Conservation (phyloP, 305 asterid species). For the Andrographis paniculata region DNA sequence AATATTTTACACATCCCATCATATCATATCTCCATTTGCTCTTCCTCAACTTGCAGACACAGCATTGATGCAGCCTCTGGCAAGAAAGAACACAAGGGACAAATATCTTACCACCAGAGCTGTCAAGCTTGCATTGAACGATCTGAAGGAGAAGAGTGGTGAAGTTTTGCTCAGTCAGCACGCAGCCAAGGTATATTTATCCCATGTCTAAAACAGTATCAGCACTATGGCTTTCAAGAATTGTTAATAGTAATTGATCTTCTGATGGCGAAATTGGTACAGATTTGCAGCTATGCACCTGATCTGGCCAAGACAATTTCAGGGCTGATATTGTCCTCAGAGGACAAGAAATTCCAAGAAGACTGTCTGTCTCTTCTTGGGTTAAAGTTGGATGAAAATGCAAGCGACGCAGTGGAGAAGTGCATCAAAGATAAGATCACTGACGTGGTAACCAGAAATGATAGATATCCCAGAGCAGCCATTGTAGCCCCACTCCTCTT, state of each 20-base stretch:
- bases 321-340: constrained; percentile 59
- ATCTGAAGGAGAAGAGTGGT: constrained; percentile 56
- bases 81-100: constrained; percentile 27
- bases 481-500: constrained; percentile 50
- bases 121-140: constrained; percentile 60
- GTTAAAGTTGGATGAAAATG: constrained; percentile 30
- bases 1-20: too few species aligned
- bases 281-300: constrained; percentile 74
- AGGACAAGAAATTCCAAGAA: constrained; percentile 50
- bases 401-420: constrained; percentile 33
- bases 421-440: constrained; percentile 59
- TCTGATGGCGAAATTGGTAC: constrained; percentile 7
- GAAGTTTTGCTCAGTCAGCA: constrained; percentile 70
- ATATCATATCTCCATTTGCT: constrained; percentile 9
- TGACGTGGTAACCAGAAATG: constrained; percentile 43
- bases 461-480: constrained; percentile 29
- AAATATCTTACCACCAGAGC: constrained; percentile 57
- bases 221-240: too few species aligned
- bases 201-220: too few species aligned
- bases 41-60: constrained; percentile 47
- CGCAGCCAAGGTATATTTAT: constrained; percentile 57
- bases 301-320: constrained; percentile 79
- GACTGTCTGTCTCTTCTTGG: constrained; percentile 76
- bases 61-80: constrained; percentile 24
- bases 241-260: neutral